phyloP scores from a whole-genome alignment of 495 filamentous ascomycete species.

The Polyplosphaeria fusca region DNA sequence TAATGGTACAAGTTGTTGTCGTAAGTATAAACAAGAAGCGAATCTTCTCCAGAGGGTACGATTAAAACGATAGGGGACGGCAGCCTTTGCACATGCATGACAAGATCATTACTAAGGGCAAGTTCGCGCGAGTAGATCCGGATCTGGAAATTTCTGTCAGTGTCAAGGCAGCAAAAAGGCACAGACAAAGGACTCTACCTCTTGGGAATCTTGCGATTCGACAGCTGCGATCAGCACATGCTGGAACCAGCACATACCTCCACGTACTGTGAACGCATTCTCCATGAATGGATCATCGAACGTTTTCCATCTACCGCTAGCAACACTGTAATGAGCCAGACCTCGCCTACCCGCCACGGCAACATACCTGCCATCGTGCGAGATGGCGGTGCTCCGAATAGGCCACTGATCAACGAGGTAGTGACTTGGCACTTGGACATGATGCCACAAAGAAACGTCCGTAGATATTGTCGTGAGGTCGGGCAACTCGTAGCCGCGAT shows the following conservation, averaged over 20 bases:
- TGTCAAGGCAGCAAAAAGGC: neutral
- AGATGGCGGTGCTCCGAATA: conserved; percentile 78
- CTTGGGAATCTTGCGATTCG: conserved; percentile 76
- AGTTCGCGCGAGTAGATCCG: conserved; percentile 89
- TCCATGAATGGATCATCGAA: conserved; percentile 79
- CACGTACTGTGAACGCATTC: conserved; percentile 85
- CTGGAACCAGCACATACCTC: conserved; percentile 98
- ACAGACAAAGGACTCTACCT: conserved; percentile 50
- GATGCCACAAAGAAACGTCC: conserved; percentile 91
- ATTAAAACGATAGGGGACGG: conserved; percentile 82
- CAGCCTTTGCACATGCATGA: conserved; percentile 72
- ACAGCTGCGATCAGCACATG: conserved; percentile 94
- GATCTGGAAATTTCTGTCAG: conserved; percentile 47
- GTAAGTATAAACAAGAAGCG: conserved; percentile 91
- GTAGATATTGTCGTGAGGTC: conserved; percentile 87
- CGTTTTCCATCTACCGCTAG: conserved; percentile 92
- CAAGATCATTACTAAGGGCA: conserved; percentile 65
- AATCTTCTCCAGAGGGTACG: conserved; percentile 85
- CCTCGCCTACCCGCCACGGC: conserved; percentile 91
- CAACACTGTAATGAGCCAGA: conserved; percentile 91
- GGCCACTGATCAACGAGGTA: conserved; percentile 93
- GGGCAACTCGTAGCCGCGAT: conserved; percentile 86
- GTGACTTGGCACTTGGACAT: conserved; percentile 75
- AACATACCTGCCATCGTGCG: conserved; percentile 88
- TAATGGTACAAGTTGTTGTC: conserved; percentile 96